Percentiles rank a stretch among this genome's conserved stretches.
phyloP scores from a whole-genome alignment of 768 basidiomycete genomes.

The Trametes sanguinea region DNA sequence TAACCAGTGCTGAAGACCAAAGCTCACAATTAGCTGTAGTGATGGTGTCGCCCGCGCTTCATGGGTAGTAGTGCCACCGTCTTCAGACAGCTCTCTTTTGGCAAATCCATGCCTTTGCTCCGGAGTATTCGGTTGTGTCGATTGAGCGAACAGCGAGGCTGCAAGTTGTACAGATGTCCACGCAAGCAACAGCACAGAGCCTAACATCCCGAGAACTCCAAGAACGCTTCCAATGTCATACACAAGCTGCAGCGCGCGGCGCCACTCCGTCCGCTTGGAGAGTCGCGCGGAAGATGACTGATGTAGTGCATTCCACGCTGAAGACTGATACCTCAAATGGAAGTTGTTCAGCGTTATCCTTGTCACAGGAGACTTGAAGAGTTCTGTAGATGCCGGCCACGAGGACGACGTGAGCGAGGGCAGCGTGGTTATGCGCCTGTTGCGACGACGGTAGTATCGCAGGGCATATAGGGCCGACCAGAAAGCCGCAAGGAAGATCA shows the following conservation, averaged over 20 bases:
- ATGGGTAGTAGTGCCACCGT: not conserved
- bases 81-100: not conserved
- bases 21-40: constrained; percentile 36
- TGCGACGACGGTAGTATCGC: constrained; percentile 2
- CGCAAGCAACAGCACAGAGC: constrained; percentile 41
- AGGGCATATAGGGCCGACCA: constrained; percentile 8
- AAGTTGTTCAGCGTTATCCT: constrained; percentile 25
- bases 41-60: not conserved
- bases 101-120: not conserved
- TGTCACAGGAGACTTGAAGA: constrained; percentile 8
- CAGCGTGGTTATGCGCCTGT: not conserved
- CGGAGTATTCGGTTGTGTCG: not conserved
- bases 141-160: not conserved
- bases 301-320: constrained; percentile 50
- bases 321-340: constrained; percentile 47
- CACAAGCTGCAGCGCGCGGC: constrained; percentile 29
- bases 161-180: constrained; percentile 32
- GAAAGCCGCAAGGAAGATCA: no score
- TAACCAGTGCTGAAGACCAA: no score
- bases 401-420: constrained; percentile 2
- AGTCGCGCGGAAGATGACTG: constrained; percentile 44
- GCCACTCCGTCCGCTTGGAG: constrained; percentile 32
- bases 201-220: constrained; percentile 50
- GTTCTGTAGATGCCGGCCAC: constrained; percentile 13
- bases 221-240: constrained; percentile 55